Evolutionary conservation across 139 green algal genomes (phyloP), one percentile per base, ranked within the genome.

Genomic region (Chlamydomonas applanata): DNA sequence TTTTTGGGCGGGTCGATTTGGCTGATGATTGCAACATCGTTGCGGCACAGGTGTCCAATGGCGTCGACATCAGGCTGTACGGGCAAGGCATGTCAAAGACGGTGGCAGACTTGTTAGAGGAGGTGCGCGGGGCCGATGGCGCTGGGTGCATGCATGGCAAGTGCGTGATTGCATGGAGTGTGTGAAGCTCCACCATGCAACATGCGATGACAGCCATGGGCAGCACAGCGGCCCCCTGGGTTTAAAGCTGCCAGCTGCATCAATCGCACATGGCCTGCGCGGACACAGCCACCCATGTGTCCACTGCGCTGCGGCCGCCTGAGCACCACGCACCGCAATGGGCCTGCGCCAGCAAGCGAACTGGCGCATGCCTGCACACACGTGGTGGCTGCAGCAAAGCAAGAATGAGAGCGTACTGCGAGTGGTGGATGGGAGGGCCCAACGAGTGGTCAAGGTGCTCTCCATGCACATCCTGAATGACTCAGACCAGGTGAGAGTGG

Each of bases 371-470:
- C 40, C 40, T 19, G 7, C 7, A 7, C 7, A 49, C 40, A 49
- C 40, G 40, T 14, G 20, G 35, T 66, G n/a, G n/a, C 25, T 59
- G 56, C 63, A 78, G 71, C 56, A 67, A 29, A 57, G 40, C 24
- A 65, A 72, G 56, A 71, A 69, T 34, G 77, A 83, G 57, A 79
- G 71, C 19, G 57, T 83, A 3, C 40, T 83, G 32, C 64, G 71
- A 53, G 4, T 83, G 16, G 77, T 77, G 57, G 77, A 71, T 33
- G 72, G 72, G 19, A 56, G 72, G 27, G 77, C 77, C 4, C 45
- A 79, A 65, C 77, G 77, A 1, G 72, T 78, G 2, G 77, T 83
- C 19, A 78, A 77, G 30, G 77, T 83, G 29, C 65, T 83, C 4
- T 75, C 61, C 2, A 16, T 83, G n/a, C 72, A 79, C 54, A 70